Evolutionary conservation across 257 asterid species (phyloP), one percentile per base, ranked within the genome.

Genomic region (Rehmannia glutinosa): DNA sequence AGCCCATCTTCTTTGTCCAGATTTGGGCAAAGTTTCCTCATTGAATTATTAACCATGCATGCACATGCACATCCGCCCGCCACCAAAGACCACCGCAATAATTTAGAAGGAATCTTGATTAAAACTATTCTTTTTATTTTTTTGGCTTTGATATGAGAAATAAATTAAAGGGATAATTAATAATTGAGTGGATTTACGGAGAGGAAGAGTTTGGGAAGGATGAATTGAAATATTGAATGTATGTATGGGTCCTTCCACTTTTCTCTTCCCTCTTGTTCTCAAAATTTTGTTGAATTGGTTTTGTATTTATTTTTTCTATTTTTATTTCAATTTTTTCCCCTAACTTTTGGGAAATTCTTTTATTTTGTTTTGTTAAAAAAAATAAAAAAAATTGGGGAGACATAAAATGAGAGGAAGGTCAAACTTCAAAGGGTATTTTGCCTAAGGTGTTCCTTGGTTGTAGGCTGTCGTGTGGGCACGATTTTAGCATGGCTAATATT

Each of bases 1-100:
- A 87, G 77, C 7, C 82, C 90, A 52, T 80, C 82, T 66, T 87
- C 86, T 24, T 83, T 85, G 76, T 87, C 92, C 64, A 82, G 69
- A 77, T 91, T 91, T 0, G 94, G 95, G 42, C 94, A 73, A 30
- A 85, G 43, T 50, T 79, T 91, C 55, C 75, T 61, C 75, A 66
- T 77, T 4, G 62, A 33, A 62, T 28, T 63, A 17, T 35, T 64
- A 8, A 72, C 39, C 73, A 69, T 52, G 57, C 64, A 23, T 45
- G 74, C 71, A 53, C 63, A 41, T 17, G 28, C 36, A 3, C 52
- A 36, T n/a, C 66, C 69, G 20, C 47, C 54, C 19, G 21, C 64
- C 33, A 2, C 45, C 69, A n/a, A n/a, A n/a, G n/a, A n/a, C 67
- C 23, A 13, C 61, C 45, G 13, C 19, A n/a, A n/a, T n/a, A n/a